These are phyloP conservation scores for barley (Hordeum vulgare) DNA, from an alignment of 176 grass and related monocot species.

Conservation along the genomic window DNA sequence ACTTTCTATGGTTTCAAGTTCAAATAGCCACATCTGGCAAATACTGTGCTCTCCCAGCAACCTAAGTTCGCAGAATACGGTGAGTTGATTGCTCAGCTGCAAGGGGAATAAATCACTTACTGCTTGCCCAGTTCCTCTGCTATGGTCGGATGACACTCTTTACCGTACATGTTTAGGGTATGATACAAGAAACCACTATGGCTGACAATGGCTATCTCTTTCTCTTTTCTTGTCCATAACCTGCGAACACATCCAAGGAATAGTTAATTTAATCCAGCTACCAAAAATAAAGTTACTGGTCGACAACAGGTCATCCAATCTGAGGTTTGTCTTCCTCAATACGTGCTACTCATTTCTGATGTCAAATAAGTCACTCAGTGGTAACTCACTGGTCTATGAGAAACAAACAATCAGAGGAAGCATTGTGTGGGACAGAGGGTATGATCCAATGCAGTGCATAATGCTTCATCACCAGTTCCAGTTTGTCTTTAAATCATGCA, in stretches of 20 bases:
- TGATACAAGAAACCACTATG: conserved; percentile 76
- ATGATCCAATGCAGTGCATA: not conserved
- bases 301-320: not conserved
- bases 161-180: conserved; percentile 57
- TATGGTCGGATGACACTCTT: conserved; percentile 64
- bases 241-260: conserved; percentile 29
- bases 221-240: conserved; percentile 93
- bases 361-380: not conserved
- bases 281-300: not conserved
- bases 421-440: not conserved
- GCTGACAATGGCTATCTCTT: conserved; percentile 74
- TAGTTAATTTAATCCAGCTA: not conserved
- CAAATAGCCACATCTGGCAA: not conserved
- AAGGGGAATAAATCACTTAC: conserved; percentile 32
- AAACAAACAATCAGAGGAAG: not conserved
- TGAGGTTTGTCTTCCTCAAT: not conserved
- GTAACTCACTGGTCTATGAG: not conserved
- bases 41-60: not conserved
- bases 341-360: not conserved
- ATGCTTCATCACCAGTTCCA: not conserved
- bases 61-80: too few relatives aligned
- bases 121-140: conserved; percentile 49
- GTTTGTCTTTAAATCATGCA: not conserved
- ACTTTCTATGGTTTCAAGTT: not conserved
- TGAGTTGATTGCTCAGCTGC: too few relatives aligned